Base-by-base conservation (phyloP, 495 filamentous ascomycete species). In the Podospora australis region DNA sequence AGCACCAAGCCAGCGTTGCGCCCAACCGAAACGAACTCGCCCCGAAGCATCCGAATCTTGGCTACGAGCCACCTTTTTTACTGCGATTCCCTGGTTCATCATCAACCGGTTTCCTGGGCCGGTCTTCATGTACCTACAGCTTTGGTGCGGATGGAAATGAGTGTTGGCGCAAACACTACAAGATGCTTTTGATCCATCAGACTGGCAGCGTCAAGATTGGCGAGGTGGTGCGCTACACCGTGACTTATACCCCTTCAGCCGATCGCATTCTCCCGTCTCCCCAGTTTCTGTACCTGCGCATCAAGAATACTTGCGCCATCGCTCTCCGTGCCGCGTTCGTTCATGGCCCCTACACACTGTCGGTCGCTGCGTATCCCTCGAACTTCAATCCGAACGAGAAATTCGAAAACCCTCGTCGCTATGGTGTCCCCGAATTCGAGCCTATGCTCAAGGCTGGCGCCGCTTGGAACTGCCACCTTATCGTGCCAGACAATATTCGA, bases 361-460 rank as follows among this genome's bases (percentile, higher is more conserved):
- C 89, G 53, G 80, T 89, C 7, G 82, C 91, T 32, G 84, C 89
- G 14, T 91, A 89, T 57, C 88, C 90, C 3, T 72, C 82, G 0
- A 76, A 73, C 29, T 96, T 90, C 65, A 78, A 87, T 56, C 88
- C 90, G 3, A 86, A 95, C 60, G 65, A 70, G 50, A 86, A 84
- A 46, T 78, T 82, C 44, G 78, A 83, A 20, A 70, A 79, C 20
- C 73, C 78, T 19, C 73, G 71, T 20, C 67, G 69, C 34, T 71
- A 82, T 68, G 87, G 85, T 46, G 72, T 79, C 3, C 90, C 89
- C 21, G 83, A 94, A 60, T 98, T 91, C 64, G 92, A 98, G 62
- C 90, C 92, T 10, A 87, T 96, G 65, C 79, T 98, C 54, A 98
- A 97, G 68, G 89, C 92, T 19, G 94, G 88, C 13, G 90, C 87